A percentile compares a stretch with the other conserved stretches of the same genome.
Conservation (phyloP, 1,284 basidiomycete species). For the Sporisorium reilianum region DNA sequence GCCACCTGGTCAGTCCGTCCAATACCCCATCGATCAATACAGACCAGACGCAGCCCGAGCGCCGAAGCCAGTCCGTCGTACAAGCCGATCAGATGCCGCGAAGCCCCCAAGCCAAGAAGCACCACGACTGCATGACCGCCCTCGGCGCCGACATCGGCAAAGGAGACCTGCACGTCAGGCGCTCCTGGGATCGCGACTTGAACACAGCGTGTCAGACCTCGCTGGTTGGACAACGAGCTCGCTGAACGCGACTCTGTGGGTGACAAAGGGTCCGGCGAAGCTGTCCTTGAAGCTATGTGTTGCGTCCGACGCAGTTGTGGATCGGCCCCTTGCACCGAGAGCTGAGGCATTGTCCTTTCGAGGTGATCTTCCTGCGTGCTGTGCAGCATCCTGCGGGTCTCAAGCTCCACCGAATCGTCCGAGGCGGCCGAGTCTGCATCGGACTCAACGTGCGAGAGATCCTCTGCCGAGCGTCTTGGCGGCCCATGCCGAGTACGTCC, state of each 20-base stretch:
- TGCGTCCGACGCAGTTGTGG: background rate
- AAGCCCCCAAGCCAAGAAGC: slow-evolving; percentile 92
- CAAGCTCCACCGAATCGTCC: slow-evolving; percentile 27
- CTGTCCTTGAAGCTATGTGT: background rate
- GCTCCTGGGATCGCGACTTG: slow-evolving; percentile 83
- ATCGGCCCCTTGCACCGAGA: background rate
- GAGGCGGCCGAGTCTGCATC: slow-evolving; percentile 19
- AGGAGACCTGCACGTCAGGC: slow-evolving; percentile 82
- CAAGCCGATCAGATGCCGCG: slow-evolving; percentile 90
- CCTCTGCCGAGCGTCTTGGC: background rate
- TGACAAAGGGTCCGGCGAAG: background rate
- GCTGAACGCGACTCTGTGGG: background rate
- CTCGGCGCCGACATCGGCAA: slow-evolving; percentile 87
- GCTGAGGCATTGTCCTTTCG: slow-evolving; percentile 8
- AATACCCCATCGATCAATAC: slow-evolving; percentile 95
- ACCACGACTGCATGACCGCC: slow-evolving; percentile 87
- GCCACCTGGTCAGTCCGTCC: slow-evolving; percentile 82
- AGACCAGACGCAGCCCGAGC: slow-evolving; percentile 86
- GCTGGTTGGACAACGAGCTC: slow-evolving; percentile 75
- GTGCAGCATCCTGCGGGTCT: slow-evolving; percentile 21
- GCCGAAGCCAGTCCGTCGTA: slow-evolving; percentile 96
- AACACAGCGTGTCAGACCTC: slow-evolving; percentile 83
- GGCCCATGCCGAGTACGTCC: slow-evolving; percentile 20
- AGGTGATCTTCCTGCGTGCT: slow-evolving; percentile 1
- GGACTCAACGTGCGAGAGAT: background rate